Evolutionary conservation across 352 stramenopile species (phyloP).

Genomic region (Globisporangium takayamanum): DNA sequence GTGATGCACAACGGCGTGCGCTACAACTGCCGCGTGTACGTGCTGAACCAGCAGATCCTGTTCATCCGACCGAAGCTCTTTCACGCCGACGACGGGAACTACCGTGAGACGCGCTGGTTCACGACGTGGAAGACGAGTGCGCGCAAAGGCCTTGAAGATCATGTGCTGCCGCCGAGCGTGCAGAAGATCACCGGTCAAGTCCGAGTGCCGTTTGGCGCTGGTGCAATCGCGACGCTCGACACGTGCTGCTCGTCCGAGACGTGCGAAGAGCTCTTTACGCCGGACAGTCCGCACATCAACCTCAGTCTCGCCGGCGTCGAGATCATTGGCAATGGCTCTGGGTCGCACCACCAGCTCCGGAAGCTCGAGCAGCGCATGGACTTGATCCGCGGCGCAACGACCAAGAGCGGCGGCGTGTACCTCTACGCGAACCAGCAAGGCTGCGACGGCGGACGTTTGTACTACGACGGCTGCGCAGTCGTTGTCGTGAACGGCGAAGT

Average conservation of each 20-base stretch:
- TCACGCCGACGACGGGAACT: constrained; percentile 97
- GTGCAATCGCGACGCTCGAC: constrained; percentile 80
- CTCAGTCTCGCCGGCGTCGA: constrained; percentile 92
- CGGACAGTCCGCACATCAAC: constrained; percentile 93
- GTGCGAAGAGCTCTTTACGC: constrained; percentile 98
- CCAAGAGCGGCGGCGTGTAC: constrained; percentile 97
- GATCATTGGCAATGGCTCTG: constrained; percentile 97
- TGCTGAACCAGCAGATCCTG: constrained; percentile 90
- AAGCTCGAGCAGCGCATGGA: constrained; percentile 92
- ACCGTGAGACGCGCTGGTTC: constrained; percentile 94
- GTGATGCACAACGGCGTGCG: constrained; percentile 93
- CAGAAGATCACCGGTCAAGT: constrained; percentile 69
- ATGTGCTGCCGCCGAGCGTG: constrained; percentile 81
- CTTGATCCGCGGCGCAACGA: constrained; percentile 86
- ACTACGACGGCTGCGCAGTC: constrained; percentile 97
- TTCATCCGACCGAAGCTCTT: constrained; percentile 92
- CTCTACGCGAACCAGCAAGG: constrained; percentile 97
- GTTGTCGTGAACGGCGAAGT: constrained; percentile 97
- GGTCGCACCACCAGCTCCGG: constrained; percentile 96
- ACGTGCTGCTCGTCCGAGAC: constrained; percentile 91
- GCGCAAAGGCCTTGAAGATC: constrained; percentile 49
- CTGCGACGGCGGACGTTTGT: constrained; percentile 94
- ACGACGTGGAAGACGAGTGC: constrained; percentile 71
- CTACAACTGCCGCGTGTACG: constrained; percentile 98
- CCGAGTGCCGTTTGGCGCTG: constrained; percentile 80